Evolutionary conservation across 1,284 basidiomycete genomes (phyloP), one percentile per base, ranked within the genome.

Genomic region (Tremellales sp.): DNA sequence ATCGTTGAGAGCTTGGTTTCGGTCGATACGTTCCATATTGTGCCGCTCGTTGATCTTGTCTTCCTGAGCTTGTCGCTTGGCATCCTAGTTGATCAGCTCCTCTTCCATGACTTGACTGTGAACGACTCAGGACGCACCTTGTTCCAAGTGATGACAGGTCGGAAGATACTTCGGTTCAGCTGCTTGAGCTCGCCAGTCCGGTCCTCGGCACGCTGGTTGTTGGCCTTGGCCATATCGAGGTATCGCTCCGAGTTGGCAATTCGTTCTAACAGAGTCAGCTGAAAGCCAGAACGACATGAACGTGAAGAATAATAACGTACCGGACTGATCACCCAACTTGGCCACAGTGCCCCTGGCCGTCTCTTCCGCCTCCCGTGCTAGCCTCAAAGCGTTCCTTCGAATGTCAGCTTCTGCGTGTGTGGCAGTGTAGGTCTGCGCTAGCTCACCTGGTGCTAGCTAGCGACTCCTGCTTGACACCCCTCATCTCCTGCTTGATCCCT

Each of bases 221-320:
- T 86, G 12, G 88, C 87, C 76, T 92, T 97, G 52, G 93, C 81
- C 49, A 96, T 82, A 70, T 98, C 96, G 50, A 98, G 81, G 75
- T 97, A 88, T 54, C 91, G 86, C 73, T 98, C 94, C 15, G 94
- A 96, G 72, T 93, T 91, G 44, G 90, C 94, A 55, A 99, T 81
- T 68, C 74, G 70, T 56, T 78, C 76, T 76, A 52, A n/a, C 3
- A 11, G 43, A 17, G 37, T n/a, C 25, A 35, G 24, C 8, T 46
- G 26, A 23, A 11, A 21, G n/a, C 22, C 22, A 7, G 17, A 15
- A 40, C 11, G 23, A 1, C 27, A 19, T 17, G 40, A 36, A 40
- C 35, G 25, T 35, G n/a, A 27, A 36, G 17, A 4, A 6, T 21
- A 25, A 19, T 12, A 0, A 74, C 82, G 49, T 57, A 93, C 93